These are phyloP conservation scores for Carpinus fangiana DNA, from an alignment of 306 rosid species.

Conservation along the genomic window DNA sequence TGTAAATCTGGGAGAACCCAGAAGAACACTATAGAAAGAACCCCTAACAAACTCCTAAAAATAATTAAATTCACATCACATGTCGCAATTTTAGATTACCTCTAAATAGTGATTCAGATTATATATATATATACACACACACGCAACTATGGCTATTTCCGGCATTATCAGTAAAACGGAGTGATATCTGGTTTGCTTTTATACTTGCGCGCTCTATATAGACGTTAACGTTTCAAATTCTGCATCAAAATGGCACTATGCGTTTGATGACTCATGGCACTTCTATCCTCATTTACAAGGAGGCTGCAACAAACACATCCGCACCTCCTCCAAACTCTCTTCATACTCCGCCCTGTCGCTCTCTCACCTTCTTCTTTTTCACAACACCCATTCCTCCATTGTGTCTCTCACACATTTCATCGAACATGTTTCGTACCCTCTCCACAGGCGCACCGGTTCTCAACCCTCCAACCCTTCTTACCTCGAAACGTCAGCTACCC, in stretches of 20 bases:
- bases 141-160: too few relatives aligned
- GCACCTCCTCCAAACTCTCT: conserved; percentile 21
- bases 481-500: conserved; percentile 25
- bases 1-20: too few relatives aligned
- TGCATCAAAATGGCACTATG: background rate
- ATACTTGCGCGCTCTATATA: background rate
- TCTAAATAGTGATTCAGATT: too few relatives aligned
- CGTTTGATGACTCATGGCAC: conserved; percentile 48
- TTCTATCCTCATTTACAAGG: conserved; percentile 37
- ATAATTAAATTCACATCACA: too few relatives aligned
- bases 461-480: conserved; percentile 33
- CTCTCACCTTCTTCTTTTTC: background rate
- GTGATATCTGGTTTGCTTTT: too few relatives aligned
- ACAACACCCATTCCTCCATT: background rate
- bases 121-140: too few relatives aligned
- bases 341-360: background rate
- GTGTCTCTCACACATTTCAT: conserved; percentile 54
- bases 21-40: too few relatives aligned
- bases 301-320: conserved; percentile 28
- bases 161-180: too few relatives aligned
- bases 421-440: conserved; percentile 49
- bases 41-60: too few relatives aligned
- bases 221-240: background rate
- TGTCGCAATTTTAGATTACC: too few relatives aligned
- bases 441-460: conserved; percentile 30